Evolutionary conservation across 441 rosid genomes (phyloP), one percentile per base, ranked within the genome.

Genomic region (Erodium texanum): DNA sequence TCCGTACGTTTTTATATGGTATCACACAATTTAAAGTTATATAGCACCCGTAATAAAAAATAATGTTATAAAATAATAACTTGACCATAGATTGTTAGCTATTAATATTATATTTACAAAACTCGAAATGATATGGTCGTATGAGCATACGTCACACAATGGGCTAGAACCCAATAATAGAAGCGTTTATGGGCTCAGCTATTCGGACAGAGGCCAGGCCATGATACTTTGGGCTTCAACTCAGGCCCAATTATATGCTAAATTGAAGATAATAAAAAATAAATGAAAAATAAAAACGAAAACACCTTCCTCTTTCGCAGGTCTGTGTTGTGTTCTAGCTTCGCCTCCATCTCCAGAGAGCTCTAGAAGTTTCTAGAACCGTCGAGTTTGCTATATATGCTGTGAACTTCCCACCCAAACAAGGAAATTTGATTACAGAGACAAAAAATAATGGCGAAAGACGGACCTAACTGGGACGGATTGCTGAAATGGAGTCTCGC

Each of bases 381-480:
- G 15, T 58, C 11, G 24, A 3, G 14, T 19, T 8, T 27, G 63
- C 7, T 58, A 18, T 58, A 16, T 16, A 18, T 20, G 27, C 24
- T n/a, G n/a, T 58, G 6, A 18, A 12, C 14, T 58, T 19, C 27
- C 6, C 10, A 0, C 1, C 63, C 7, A 1, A 2, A 5, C 19
- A 8, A 7, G 0, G 3, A 19, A 58, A 19, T 58, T 19, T 20
- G 23, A 58, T 58, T 58, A 7, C 7, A 58, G 63, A 19, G 27
- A 18, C 7, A 0, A 19, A 12, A 20, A 18, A 11, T 19, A 58
- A 58, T 71, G 74, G 34, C 74, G 41, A 65, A 71, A 66, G 74
- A 66, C 27, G 74, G 69, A 11, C 74, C 74, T 5, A 71, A 71
- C 65, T 71, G 74, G 74, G 74, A 71, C 5, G 74, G 74, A 24